Base-by-base conservation (phyloP, 1,284 basidiomycete genomes). In the Termitomyces sp. region DNA sequence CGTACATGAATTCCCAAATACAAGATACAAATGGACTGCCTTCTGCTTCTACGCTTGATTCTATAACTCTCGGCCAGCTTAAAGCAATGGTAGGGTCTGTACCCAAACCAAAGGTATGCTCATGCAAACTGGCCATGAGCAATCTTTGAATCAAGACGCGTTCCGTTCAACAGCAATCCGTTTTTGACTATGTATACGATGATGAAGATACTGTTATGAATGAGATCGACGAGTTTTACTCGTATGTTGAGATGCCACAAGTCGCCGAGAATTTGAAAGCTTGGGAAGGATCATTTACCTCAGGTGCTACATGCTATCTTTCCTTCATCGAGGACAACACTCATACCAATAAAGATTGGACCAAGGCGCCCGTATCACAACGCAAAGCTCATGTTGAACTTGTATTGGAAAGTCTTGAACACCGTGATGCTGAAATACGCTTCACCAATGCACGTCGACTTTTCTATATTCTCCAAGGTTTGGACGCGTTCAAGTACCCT, bases 191-290 rank as follows among this genome's bases (percentile, higher is more conserved):
- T 70, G 83, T 86, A 56, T 96, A 96, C 67, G 91, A 94, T 61
- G 96, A 99, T 67, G 91, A 96, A 63, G 93, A 98, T 69, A 91
- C 89, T 14, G 84, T 97, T 41, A 87, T 95, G 77, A 91, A 92
- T 62, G 97, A 98, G 70, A 88, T 99, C 43, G 91, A 98, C 59
- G 97, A 99, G 71, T 98, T 99, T 72, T 99, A 97, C 72, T 93
- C 93, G 24, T 99, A 97, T 72, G 87, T 96, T 53, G 96, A 99
- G 73, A 93, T 94, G 77, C 84, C 88, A 0, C 90, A 94, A 66
- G 85, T 95, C 13, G 83, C 84, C 3, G 91, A 95, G 75, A 94
- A 94, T 67, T 73, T 91, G 56, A 86, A 84, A 62, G 86, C 88
- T 41, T 98, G 93, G 88, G 83, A 88, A 63, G 87, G 88, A 40